Conservation (phyloP, 805 yeast species). For the Ogataea angusta region DNA sequence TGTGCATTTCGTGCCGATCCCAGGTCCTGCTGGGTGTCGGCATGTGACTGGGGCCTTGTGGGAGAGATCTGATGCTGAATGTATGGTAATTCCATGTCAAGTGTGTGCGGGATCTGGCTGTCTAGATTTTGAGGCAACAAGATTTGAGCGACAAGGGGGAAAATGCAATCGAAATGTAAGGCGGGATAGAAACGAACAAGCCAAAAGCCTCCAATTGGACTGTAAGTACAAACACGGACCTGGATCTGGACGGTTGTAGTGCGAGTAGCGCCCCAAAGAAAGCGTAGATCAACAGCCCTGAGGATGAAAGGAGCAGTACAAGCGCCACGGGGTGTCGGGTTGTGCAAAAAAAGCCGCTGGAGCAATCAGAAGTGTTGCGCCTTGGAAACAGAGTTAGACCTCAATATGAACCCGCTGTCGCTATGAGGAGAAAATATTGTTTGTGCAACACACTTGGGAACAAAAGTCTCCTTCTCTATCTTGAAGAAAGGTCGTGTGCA, state of each 20-base stretch:
- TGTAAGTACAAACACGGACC: background rate
- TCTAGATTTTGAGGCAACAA: background rate
- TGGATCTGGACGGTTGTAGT: too few species aligned
- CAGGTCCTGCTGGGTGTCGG: background rate
- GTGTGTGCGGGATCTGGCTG: background rate
- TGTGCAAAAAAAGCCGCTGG: background rate
- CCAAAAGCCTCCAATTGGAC: background rate
- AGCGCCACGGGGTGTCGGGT: background rate
- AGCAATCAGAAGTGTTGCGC: background rate
- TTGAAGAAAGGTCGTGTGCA: background rate
- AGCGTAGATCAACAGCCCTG: background rate
- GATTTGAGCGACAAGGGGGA: background rate
- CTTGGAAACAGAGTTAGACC: background rate
- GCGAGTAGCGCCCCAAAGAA: background rate
- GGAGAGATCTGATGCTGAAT: constrained; percentile 9
- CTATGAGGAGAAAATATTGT: constrained; percentile 2
- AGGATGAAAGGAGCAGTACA: background rate
- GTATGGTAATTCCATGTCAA: constrained; percentile 14
- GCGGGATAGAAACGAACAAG: constrained; percentile 1
- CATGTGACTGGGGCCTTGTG: constrained; percentile 1
- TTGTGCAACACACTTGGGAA: constrained; percentile 4
- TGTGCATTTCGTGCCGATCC: background rate
- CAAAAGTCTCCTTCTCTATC: constrained; percentile 4
- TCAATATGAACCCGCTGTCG: constrained; percentile 4
- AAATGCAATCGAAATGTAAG: constrained; percentile 1